These are phyloP conservation scores for Chlorella sp. DNA, from an alignment of 139 green algal species.

Conservation along the genomic window DNA sequence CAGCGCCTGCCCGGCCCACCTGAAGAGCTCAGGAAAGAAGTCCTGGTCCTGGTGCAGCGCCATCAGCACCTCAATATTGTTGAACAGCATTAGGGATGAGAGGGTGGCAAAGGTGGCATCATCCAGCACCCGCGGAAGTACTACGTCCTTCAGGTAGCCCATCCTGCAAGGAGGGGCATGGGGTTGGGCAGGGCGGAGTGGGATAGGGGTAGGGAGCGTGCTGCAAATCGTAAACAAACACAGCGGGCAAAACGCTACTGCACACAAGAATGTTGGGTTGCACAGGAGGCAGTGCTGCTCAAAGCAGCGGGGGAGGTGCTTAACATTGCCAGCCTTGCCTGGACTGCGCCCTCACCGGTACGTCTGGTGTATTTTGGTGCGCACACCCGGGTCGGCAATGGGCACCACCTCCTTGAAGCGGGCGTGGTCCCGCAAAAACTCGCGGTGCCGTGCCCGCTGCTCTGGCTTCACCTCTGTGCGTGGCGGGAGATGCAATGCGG, in stretches of 20 bases:
- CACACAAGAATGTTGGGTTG: too few relatives aligned
- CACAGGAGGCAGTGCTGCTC: too few relatives aligned
- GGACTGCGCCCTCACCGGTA: conserved; percentile 63
- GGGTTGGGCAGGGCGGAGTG: too few relatives aligned
- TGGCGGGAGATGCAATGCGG: too few relatives aligned
- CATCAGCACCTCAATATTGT: conserved; percentile 94
- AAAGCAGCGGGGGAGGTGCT: too few relatives aligned
- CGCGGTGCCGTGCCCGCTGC: conserved; percentile 79
- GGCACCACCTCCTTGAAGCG: conserved; percentile 94
- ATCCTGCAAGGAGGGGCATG: too few relatives aligned
- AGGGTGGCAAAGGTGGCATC: conserved; percentile 94
- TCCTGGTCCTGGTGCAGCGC: conserved; percentile 63
- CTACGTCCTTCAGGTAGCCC: conserved; percentile 95
- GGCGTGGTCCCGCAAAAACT: conserved; percentile 76
- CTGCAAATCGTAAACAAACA: neutral
- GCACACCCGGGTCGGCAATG: conserved; percentile 72
- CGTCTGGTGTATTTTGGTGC: conserved; percentile 96
- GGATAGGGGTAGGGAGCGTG: too few relatives aligned
- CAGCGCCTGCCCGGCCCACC: neutral
- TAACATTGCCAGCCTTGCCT: too few relatives aligned
- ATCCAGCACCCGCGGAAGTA: conserved; percentile 93
- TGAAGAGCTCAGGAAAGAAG: conserved; percentile 93
- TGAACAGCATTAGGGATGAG: conserved; percentile 92
- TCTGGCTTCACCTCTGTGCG: conserved; percentile 19
- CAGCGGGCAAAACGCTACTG: too few relatives aligned